These are phyloP conservation scores for Magnolia changhungtana DNA, from an alignment of 164 flowering plant genomes.

Conservation along the genomic window DNA sequence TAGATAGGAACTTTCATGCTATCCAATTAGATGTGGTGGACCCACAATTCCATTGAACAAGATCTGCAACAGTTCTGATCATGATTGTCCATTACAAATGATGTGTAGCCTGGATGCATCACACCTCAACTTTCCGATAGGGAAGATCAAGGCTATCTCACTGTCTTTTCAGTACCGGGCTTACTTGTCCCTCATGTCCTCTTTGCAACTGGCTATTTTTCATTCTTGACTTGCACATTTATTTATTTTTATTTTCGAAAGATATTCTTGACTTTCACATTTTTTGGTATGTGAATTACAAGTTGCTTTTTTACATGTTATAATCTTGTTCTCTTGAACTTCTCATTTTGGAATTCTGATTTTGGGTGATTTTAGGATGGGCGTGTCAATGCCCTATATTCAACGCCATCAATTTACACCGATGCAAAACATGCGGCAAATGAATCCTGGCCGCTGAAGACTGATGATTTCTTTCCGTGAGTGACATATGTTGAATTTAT, in stretches of 20 bases:
- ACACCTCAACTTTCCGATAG: background rate
- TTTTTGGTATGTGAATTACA: too few relatives aligned
- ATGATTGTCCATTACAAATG: background rate
- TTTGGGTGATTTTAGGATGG: constrained; percentile 63
- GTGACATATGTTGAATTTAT: constrained; percentile 24
- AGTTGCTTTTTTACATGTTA: background rate
- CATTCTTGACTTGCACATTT: background rate
- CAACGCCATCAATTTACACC: constrained; percentile 86
- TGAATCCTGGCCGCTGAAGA: constrained; percentile 76
- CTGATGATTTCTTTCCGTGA: constrained; percentile 90
- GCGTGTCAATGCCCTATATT: constrained; percentile 90
- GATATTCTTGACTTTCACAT: too few relatives aligned
- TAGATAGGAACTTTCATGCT: too few relatives aligned
- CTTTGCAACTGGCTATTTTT: background rate
- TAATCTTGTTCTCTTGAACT: background rate
- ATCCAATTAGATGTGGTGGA: background rate
- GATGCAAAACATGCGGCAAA: constrained; percentile 77
- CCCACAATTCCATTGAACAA: background rate
- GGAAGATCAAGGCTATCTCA: background rate
- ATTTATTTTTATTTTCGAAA: background rate
- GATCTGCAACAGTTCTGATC: background rate
- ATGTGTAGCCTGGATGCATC: background rate
- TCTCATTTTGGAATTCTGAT: background rate
- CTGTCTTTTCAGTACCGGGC: too few relatives aligned
- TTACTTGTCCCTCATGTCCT: too few relatives aligned